Percentiles rank a stretch among this genome's conserved stretches.
These are phyloP conservation scores for Globisporangium acanthophoron DNA, from an alignment of 352 stramenopile genomes.

Conservation along the genomic window DNA sequence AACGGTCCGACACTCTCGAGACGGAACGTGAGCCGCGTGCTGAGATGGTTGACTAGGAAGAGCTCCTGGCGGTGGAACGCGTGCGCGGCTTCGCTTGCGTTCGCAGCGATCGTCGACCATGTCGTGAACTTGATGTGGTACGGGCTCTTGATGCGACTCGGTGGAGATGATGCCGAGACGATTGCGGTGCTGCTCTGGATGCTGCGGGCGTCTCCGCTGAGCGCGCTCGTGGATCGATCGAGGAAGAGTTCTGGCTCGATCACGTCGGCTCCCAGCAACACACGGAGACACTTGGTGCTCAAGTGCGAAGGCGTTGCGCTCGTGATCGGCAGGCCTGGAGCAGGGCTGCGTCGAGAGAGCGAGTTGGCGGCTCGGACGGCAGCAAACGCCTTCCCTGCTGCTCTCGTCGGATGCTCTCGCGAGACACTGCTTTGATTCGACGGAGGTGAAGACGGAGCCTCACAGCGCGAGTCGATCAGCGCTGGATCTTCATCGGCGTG, in stretches of 20 bases:
- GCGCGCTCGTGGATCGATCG: constrained; percentile 26
- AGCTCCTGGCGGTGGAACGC: constrained; percentile 47
- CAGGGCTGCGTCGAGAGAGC: constrained; percentile 20
- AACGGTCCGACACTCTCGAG: constrained; percentile 64
- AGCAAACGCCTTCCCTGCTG: constrained; percentile 58
- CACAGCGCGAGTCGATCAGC: constrained; percentile 5
- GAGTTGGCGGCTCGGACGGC: constrained; percentile 66
- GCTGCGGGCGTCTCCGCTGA: not conserved
- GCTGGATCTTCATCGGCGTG: not conserved
- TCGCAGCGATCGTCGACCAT: constrained; percentile 49
- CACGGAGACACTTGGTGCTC: constrained; percentile 45
- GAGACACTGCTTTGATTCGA: not conserved
- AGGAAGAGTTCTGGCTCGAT: constrained; percentile 61
- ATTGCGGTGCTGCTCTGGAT: not conserved
- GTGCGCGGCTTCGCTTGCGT: constrained; percentile 17
- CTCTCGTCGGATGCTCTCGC: constrained; percentile 4
- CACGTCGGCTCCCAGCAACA: constrained; percentile 54
- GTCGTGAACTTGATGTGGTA: constrained; percentile 74
- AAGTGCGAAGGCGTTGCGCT: constrained; percentile 13
- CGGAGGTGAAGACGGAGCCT: constrained; percentile 1
- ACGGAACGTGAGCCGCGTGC: constrained; percentile 60
- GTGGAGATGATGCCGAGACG: not conserved
- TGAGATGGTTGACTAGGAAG: constrained; percentile 53
- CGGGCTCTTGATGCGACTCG: not conserved
- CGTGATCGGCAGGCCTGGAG: not conserved